Base-by-base conservation (phyloP, 164 flowering plant genomes). In the Annona cherimola region DNA sequence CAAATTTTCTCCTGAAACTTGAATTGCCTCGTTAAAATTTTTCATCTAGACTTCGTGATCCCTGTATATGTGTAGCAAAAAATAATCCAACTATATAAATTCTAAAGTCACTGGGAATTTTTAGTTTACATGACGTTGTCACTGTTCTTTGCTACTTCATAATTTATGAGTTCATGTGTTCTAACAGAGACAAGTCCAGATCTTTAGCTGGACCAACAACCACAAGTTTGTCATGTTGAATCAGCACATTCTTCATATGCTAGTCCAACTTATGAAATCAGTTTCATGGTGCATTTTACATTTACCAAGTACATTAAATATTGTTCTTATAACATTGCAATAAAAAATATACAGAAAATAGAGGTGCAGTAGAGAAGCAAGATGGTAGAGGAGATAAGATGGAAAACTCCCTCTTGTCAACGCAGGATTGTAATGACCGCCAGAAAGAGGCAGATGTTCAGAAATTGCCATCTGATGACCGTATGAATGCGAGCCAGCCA, bases 341-440 rank as follows among this genome's bases (percentile, higher is more conserved):
- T 74, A 16, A 46, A 45, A 74, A 43, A 4, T 41, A 55, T 79
- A 7, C 85, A 91, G 96, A 82, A 43, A 81, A 75, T 45, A 84
- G 70, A 68, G 76, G 72, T 71, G 61, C 72, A 44, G 44, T 69
- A 46, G 86, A 84, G 67, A 89, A 79, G 70, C 83, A 54, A 63
- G 77, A 71, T 5, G 87, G 61, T 60, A 62, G 65, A 44, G 74
- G 83, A 68, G 79, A 81, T 72, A 83, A 76, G 70, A 71, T 45
- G 43, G 84, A 84, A 81, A 75, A 73, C 61, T 78, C 87, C 57
- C 74, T 76, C 75, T 81, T 87, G 63, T 83, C 89, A 46, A 68
- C 76, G 61, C 83, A 80, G 72, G 87, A 82, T 41, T 76, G 75
- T 68, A 73, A 73, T 60, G 84, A 77, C 71, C 76, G 74, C 81